Evolutionary conservation across 108 stramenopile species (phyloP).

Genomic region (Mediolabrus comicus): DNA sequence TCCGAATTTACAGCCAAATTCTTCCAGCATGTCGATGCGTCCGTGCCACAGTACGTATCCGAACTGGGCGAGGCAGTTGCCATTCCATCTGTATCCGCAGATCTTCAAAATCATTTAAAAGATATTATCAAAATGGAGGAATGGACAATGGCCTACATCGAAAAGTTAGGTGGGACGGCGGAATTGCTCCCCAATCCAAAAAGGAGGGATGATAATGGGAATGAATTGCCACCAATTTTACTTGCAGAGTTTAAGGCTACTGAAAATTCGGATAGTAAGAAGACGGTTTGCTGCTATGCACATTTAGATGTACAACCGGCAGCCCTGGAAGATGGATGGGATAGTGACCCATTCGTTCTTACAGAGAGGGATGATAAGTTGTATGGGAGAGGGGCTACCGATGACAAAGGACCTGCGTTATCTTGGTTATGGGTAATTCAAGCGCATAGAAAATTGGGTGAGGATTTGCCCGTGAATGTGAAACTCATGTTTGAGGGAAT

Average conservation of each 20-base stretch:
- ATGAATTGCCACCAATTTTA: conserved; percentile 67
- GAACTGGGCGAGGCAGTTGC: conserved; percentile 46
- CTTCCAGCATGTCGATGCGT: conserved; percentile 35
- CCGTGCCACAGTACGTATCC: conserved; percentile 27
- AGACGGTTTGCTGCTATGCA: conserved; percentile 79
- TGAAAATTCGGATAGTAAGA: conserved; percentile 45
- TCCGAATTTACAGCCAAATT: conserved; percentile 11
- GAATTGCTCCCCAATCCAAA: conserved; percentile 60
- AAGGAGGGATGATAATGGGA: conserved; percentile 35
- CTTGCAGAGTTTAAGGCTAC: conserved; percentile 51
- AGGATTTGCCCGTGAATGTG: conserved; percentile 71
- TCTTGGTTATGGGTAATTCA: conserved; percentile 82
- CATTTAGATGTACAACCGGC: conserved; percentile 84
- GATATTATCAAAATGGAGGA: conserved; percentile 76
- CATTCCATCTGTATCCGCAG: conserved; percentile 78
- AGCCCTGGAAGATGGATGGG: conserved; percentile 74
- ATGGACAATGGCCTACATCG: conserved; percentile 63
- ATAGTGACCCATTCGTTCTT: conserved; percentile 76
- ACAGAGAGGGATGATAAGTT: conserved; percentile 76
- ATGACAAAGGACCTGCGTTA: conserved; percentile 86
- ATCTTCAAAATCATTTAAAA: conserved; percentile 59
- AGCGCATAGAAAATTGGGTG: conserved; percentile 60
- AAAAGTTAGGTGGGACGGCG: conserved; percentile 54
- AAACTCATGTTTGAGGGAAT: conserved; percentile 84
- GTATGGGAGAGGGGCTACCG: conserved; percentile 74